phyloP scores from a whole-genome alignment of 2,329 filamentous ascomycete genomes.

The Stromatinia cepivora region DNA sequence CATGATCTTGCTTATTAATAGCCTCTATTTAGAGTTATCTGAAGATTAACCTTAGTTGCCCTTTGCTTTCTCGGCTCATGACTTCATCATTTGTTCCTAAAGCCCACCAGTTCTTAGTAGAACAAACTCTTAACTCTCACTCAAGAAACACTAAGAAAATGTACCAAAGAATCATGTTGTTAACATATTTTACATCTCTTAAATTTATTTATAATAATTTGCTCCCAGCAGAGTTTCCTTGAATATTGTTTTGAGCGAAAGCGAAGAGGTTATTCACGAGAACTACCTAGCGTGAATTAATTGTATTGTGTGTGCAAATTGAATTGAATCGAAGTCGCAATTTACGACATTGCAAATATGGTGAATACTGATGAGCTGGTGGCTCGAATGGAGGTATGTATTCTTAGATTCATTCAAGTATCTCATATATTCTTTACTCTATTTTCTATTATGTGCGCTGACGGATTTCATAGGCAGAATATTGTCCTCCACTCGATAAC shows the following conservation, averaged over 20 bases:
- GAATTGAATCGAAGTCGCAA: background rate
- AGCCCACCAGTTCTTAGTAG: background rate
- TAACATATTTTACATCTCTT: background rate
- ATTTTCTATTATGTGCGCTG: background rate
- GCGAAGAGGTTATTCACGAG: background rate
- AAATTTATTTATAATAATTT: background rate
- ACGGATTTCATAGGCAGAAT: constrained; percentile 15
- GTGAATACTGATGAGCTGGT: constrained; percentile 17
- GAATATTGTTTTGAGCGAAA: background rate
- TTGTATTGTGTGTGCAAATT: background rate
- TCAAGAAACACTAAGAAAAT: background rate
- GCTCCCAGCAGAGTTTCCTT: background rate
- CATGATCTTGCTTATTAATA: too few species aligned
- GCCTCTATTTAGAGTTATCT: background rate
- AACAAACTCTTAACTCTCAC: background rate
- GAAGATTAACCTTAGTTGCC: background rate
- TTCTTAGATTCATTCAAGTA: background rate
- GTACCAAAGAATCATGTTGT: background rate
- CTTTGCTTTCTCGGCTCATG: constrained; percentile 6
- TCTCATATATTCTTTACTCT: background rate
- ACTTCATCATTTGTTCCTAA: constrained; percentile 8
- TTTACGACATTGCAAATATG: constrained; percentile 2
- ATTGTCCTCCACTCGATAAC: constrained; percentile 24
- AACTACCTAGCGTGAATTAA: background rate
- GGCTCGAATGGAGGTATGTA: constrained; percentile 20